A percentile compares a stretch with the other conserved stretches of the same genome.
Conservation (phyloP, 2,329 filamentous ascomycete genomes). For the Xylaria sp. region DNA sequence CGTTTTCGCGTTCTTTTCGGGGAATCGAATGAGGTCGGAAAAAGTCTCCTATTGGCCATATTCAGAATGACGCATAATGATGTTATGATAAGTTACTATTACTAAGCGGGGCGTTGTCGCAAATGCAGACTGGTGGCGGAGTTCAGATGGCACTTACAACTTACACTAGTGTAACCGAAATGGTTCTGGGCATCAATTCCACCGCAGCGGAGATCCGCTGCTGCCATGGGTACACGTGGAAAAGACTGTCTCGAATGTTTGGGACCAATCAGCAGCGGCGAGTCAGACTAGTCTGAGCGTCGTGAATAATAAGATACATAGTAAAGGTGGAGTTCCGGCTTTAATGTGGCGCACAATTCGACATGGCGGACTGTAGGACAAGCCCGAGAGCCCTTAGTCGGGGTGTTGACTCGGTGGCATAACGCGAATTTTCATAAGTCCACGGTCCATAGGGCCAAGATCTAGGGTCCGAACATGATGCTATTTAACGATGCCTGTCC, state of each 20-base stretch:
- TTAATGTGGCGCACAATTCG: background rate
- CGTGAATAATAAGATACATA: background rate
- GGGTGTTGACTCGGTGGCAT: background rate
- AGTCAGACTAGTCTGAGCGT: background rate
- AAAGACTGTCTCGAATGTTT: background rate
- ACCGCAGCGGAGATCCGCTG: slow-evolving; percentile 28
- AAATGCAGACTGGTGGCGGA: slow-evolving; percentile 2
- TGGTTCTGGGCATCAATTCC: background rate
- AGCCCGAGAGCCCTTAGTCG: slow-evolving; percentile 10
- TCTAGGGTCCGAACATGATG: background rate
- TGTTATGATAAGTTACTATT: background rate
- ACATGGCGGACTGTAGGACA: background rate
- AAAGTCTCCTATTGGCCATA: slow-evolving; percentile 8
- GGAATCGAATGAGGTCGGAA: background rate
- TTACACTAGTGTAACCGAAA: background rate
- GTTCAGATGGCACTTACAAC: background rate
- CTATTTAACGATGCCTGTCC: slow-evolving; percentile 4
- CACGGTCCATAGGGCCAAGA: background rate
- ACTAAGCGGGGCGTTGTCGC: background rate
- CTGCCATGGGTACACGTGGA: background rate
- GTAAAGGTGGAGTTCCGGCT: background rate
- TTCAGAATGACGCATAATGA: slow-evolving; percentile 29
- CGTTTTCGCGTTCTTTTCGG: background rate
- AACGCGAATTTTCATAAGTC: background rate
- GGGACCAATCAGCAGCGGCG: slow-evolving; percentile 12